Evolutionary conservation across 108 stramenopile genomes (phyloP), one percentile per base, ranked within the genome.

Genomic region (Fragilaria crotonensis): DNA sequence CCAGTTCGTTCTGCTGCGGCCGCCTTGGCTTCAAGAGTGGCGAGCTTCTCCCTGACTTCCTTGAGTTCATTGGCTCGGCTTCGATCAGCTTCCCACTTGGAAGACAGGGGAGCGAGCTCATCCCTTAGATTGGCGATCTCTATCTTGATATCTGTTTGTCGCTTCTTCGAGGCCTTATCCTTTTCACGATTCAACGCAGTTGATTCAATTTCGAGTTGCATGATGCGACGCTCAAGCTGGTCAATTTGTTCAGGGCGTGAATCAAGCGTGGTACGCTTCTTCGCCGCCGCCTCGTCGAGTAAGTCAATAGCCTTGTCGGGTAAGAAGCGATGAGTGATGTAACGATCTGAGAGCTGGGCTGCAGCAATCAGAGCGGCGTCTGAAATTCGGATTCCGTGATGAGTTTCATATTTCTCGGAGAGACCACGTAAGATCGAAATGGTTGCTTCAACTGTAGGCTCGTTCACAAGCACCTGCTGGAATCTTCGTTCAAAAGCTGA

Each of bases 301-400:
- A 97, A 64, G 72, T 98, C 98, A 45, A 98, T 96, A 25, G 87
- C 85, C 56, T 93, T 95, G 64, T 97, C 98, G 0, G 98, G 98
- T 5, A 93, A 64, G 69, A 95, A 97, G 5, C 98, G 78, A 33
- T 89, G 76, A 5, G 89, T 85, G 48, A 99, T 95, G 80, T 99
- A 99, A 19, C 96, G 76, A 65, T 99, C 85, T 9, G 80, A 75
- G 0, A 99, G 80, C 58, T 95, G 78, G 30, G 96, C 96, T 14
- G 98, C 98, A 2, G 95, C 63, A 11, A 97, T 90, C 19, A 99
- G 80, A 9, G 96, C 83, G 26, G 89, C 77, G 64, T 97, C 96
- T 17, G 77, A 70, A 36, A 97, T 93, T 27, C 93, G 77, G 11
- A 99, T 91, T 20, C 93, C 93, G 59, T 97, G 96, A 64, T 97